Evolutionary conservation across 2,329 filamentous ascomycete genomes (phyloP).

Genomic region (Boeremia exigua): DNA sequence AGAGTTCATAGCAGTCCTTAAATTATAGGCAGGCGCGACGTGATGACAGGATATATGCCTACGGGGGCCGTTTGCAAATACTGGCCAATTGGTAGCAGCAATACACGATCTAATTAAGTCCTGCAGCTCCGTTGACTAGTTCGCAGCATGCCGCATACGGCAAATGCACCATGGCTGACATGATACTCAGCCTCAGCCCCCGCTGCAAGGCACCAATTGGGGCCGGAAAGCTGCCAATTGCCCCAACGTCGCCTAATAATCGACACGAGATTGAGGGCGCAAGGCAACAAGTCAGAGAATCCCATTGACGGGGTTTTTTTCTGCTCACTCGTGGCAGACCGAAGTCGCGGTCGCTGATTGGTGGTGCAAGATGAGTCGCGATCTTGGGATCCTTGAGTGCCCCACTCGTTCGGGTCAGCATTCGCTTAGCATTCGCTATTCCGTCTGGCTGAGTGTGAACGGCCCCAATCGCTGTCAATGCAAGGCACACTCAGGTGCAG

Average conservation of each 20-base stretch:
- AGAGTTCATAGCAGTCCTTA: background rate
- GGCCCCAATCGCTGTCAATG: slow-evolving; percentile 6
- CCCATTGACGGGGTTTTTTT: background rate
- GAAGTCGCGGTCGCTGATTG: slow-evolving; percentile 2
- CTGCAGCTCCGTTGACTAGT: slow-evolving; percentile 15
- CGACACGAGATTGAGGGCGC: background rate
- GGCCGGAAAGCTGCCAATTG: background rate
- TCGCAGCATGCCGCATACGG: slow-evolving; percentile 22
- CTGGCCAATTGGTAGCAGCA: slow-evolving; percentile 4
- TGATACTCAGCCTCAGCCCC: slow-evolving; percentile 30
- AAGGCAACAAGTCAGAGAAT: background rate
- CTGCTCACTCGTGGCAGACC: slow-evolving; percentile 1
- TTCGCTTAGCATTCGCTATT: slow-evolving; percentile 4
- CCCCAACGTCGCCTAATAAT: background rate
- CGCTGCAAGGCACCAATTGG: slow-evolving; percentile 10
- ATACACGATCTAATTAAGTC: slow-evolving; percentile 4
- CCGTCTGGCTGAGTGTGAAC: slow-evolving; percentile 6
- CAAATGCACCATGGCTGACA: slow-evolving; percentile 21
- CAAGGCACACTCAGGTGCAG: slow-evolving; percentile 5
- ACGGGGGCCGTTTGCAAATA: background rate
- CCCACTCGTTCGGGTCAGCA: slow-evolving; percentile 13
- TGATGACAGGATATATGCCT: background rate
- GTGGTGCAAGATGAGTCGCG: slow-evolving; percentile 8
- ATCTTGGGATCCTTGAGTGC: background rate
- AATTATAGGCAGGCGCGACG: background rate